Evolutionary conservation across 164 flowering plant genomes (phyloP).

Genomic region (Macadamia tetraphylla): DNA sequence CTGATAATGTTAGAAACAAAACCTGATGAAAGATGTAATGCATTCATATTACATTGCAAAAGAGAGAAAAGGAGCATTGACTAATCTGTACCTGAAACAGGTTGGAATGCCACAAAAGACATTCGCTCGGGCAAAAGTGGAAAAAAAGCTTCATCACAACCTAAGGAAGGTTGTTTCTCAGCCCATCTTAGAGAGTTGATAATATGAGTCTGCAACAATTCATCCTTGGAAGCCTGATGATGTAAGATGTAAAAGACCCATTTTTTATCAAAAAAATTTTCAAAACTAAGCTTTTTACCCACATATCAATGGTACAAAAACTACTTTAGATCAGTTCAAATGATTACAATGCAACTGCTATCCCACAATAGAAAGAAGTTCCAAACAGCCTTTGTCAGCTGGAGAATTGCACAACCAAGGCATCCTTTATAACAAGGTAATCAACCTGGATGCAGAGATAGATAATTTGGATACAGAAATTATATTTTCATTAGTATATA

Average conservation of each 20-base stretch:
- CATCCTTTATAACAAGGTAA: too few species aligned
- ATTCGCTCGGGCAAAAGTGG: constrained; percentile 53
- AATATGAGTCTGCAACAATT: constrained; percentile 46
- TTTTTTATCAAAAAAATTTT: not conserved
- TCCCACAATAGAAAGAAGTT: too few species aligned
- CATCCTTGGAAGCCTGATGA: constrained; percentile 45
- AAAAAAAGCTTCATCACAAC: constrained; percentile 37
- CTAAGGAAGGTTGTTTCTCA: constrained; percentile 33
- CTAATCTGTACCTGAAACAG: constrained; percentile 42
- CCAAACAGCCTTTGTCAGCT: too few species aligned
- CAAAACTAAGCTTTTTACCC: too few species aligned
- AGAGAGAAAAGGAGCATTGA: not conserved
- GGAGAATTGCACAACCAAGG: too few species aligned
- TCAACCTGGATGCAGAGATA: too few species aligned
- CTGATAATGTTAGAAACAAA: not conserved
- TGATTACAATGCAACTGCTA: too few species aligned
- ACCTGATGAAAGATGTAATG: not conserved
- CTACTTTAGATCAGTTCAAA: too few species aligned
- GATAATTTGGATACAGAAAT: too few species aligned
- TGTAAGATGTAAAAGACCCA: constrained; percentile 2
- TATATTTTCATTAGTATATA: too few species aligned
- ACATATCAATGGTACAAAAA: too few species aligned
- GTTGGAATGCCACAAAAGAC: constrained; percentile 64
- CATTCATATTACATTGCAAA: not conserved
- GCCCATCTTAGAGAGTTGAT: constrained; percentile 58